phyloP scores from a whole-genome alignment of 352 stramenopile species.

The Phytophthora quininea region DNA sequence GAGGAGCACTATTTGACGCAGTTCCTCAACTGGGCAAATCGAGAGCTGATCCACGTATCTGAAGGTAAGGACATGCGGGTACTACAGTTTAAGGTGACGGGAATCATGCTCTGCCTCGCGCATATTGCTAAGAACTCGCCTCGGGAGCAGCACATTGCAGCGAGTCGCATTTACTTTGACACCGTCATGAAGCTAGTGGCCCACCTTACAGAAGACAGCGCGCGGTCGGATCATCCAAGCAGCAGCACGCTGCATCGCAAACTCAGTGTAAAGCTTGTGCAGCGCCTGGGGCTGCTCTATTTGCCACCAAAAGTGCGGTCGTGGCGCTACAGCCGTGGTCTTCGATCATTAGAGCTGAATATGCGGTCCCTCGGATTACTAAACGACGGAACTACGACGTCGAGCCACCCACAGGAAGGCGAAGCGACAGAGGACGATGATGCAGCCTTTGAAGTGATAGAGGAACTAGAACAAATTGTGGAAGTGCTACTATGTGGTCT shows the following conservation, averaged over 20 bases:
- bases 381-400: background rate
- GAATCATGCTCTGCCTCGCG: constrained; percentile 79
- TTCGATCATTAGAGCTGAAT: constrained; percentile 94
- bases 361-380: constrained; percentile 61
- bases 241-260: constrained; percentile 92
- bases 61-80: constrained; percentile 45
- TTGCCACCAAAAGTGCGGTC: constrained; percentile 93
- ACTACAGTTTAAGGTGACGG: constrained; percentile 81
- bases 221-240: constrained; percentile 37
- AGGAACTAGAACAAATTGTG: constrained; percentile 97
- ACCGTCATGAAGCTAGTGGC: constrained; percentile 76
- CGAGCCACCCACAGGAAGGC: constrained; percentile 1
- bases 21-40: constrained; percentile 92
- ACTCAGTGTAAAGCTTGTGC: constrained; percentile 97
- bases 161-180: constrained; percentile 76
- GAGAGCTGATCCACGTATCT: constrained; percentile 49
- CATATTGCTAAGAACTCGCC: constrained; percentile 85
- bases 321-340: constrained; percentile 96
- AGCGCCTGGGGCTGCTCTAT: constrained; percentile 94
- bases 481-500: constrained; percentile 90
- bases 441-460: constrained; percentile 83
- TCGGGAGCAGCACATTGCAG: constrained; percentile 68
- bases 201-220: constrained; percentile 61
- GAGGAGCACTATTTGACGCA: constrained; percentile 87
- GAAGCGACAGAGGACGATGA: constrained; percentile 35